Base-by-base conservation (phyloP, 2,329 filamentous ascomycete species). In the Monosporascus sp. region DNA sequence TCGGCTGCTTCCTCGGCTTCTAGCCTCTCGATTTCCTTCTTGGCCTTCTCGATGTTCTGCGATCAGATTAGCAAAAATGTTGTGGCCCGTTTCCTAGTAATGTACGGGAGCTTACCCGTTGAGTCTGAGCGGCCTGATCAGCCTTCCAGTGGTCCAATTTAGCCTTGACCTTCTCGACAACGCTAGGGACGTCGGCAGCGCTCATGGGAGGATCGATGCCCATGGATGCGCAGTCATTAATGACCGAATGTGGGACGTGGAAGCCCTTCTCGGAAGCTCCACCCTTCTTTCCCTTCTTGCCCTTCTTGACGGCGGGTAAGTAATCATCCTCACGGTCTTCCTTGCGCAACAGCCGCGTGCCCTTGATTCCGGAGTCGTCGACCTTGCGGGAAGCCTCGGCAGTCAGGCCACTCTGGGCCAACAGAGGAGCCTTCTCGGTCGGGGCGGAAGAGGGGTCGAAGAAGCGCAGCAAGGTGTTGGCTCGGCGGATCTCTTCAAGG, bases 1-100 rank as follows among this genome's bases (percentile, higher is more conserved):
- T 78, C 78, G 57, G 72, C 76, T 51, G 76, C 72, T 65, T 82
- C 81, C 59, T 81, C 78, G 52, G 86, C 85, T 69, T 97, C 93
- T 52, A 97, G 83, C 62, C 86, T 86, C 69, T 92, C 90, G 58
- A 99, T 95, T 73, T 97, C 91, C 74, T 93, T 93, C 79, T 96
- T 88, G 57, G 94, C 94, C 75, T 97, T 96, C 59, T 91, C 89
- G 57, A 97, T 87, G 79, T 99, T 99, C 94, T 97, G 66, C 27
- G 41, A 26, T 40, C 7, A 7, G 31, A 7, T 56, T 75, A 67
- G 75, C 66, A 54, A 61, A 54, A 61, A 54, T 49, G 2, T 35
- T 24, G 26, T 20, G 49, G 37, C 41, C n/a, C 19, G 22, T 11
- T 19, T 43, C 16, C 5, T 48, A 19, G 43, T 6, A 46, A 51